Conservation (phyloP, 169 alveolate species). For the Haemoproteus tartakovskyi region DNA sequence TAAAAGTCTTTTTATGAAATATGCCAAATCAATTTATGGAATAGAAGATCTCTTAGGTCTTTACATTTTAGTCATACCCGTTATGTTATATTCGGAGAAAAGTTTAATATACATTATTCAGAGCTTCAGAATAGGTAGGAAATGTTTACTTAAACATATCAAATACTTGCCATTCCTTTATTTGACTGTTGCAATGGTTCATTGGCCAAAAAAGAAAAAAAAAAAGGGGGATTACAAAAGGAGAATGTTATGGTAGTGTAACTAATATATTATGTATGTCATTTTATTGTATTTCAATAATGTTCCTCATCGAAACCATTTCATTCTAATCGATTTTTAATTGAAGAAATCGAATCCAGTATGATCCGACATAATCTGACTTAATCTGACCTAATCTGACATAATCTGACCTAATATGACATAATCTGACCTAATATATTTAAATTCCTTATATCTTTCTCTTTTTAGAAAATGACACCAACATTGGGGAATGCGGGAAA, state of each 20-base stretch:
- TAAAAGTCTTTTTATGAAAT: background rate
- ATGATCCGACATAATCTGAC: background rate
- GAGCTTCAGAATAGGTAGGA: conserved; percentile 64
- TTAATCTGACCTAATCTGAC: background rate
- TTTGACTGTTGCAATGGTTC: too few species aligned
- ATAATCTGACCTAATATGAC: background rate
- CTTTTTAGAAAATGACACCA: conserved; percentile 28
- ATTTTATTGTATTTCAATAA: too few species aligned
- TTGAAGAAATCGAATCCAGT: too few species aligned
- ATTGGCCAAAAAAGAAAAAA: too few species aligned
- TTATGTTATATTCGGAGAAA: conserved; percentile 63
- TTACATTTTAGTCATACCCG: conserved; percentile 50
- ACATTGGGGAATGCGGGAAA: conserved; percentile 7
- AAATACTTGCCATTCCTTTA: too few species aligned
- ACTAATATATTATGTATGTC: too few species aligned
- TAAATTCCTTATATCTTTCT: too few species aligned
- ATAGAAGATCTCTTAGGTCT: conserved; percentile 54
- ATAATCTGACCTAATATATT: background rate
- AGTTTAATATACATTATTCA: conserved; percentile 60
- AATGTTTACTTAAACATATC: background rate
- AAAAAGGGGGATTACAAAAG: too few species aligned
- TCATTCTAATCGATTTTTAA: too few species aligned
- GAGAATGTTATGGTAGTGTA: too few species aligned
- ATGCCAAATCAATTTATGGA: conserved; percentile 3
- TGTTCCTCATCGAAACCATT: too few species aligned